Conservation (phyloP, 495 filamentous ascomycete genomes). For the Trichoderma asperelloides region DNA sequence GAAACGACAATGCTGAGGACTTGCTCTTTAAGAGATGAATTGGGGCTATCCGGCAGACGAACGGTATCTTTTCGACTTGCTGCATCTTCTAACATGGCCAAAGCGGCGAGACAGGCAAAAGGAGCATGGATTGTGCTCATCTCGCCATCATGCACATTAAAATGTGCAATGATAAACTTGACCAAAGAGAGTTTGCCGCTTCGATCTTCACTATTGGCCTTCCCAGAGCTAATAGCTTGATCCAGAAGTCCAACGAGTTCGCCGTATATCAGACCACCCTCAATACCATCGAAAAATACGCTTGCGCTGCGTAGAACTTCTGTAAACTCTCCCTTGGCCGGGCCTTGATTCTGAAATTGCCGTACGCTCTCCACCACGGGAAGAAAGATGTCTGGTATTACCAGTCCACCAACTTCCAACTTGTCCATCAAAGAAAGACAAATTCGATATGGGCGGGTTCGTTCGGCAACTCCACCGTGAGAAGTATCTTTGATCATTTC, state of each 20-base stretch:
- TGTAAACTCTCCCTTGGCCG: constrained; percentile 56
- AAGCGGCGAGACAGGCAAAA: constrained; percentile 55
- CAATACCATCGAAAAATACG: constrained; percentile 94
- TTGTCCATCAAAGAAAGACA: constrained; percentile 94
- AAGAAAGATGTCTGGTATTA: constrained; percentile 81
- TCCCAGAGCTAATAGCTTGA: constrained; percentile 44
- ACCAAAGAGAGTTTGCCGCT: constrained; percentile 59
- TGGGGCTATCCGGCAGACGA: neutral
- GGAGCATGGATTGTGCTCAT: constrained; percentile 86
- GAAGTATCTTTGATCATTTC: constrained; percentile 56
- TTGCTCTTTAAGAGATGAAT: constrained; percentile 20
- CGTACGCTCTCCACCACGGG: constrained; percentile 74
- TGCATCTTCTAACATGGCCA: constrained; percentile 50
- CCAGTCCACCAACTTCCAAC: constrained; percentile 87
- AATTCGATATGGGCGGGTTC: constrained; percentile 82
- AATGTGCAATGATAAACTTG: constrained; percentile 73
- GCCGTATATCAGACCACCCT: constrained; percentile 85
- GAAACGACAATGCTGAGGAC: constrained; percentile 45
- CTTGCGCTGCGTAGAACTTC: constrained; percentile 89
- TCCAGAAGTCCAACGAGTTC: constrained; percentile 57
- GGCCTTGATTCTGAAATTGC: constrained; percentile 51
- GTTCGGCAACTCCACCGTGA: constrained; percentile 50
- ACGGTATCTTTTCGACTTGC: constrained; percentile 14
- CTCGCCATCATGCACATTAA: constrained; percentile 93
- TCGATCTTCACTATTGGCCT: constrained; percentile 31